Percentiles rank a stretch among this genome's conserved stretches.
Evolutionary conservation across 257 asterid genomes (phyloP).

Genomic region (Plantago major): DNA sequence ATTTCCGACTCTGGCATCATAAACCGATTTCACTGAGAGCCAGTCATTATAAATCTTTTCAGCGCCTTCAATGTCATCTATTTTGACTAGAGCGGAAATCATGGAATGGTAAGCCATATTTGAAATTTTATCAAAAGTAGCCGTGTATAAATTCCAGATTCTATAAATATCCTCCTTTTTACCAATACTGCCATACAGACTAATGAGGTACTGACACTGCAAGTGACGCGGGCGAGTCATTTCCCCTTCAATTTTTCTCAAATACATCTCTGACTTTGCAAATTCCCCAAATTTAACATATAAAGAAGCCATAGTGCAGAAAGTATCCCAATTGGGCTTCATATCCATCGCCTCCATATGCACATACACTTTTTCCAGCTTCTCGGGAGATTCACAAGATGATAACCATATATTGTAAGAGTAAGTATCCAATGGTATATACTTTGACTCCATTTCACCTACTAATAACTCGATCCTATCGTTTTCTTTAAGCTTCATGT

Average conservation of each 20-base stretch:
- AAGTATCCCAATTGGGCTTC: slow-evolving; percentile 83
- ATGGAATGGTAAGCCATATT: slow-evolving; percentile 71
- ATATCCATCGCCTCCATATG: slow-evolving; percentile 41
- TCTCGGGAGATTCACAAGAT: slow-evolving; percentile 50
- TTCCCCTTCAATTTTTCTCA: slow-evolving; percentile 58
- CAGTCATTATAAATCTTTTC: slow-evolving; percentile 73
- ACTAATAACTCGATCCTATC: slow-evolving; percentile 52
- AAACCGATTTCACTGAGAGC: slow-evolving; percentile 52
- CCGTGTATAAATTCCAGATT: slow-evolving; percentile 70
- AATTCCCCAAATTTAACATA: slow-evolving; percentile 49
- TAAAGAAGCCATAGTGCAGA: slow-evolving; percentile 77
- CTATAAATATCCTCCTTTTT: slow-evolving; percentile 73
- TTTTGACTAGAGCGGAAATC: slow-evolving; percentile 61
- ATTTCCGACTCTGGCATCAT: slow-evolving; percentile 75
- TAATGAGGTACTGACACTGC: slow-evolving; percentile 75
- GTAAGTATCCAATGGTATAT: slow-evolving; percentile 47
- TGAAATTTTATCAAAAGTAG: slow-evolving; percentile 45
- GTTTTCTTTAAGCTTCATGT: slow-evolving; percentile 52
- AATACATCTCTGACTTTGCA: slow-evolving; percentile 57
- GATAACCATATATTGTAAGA: slow-evolving; percentile 87
- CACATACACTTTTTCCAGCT: slow-evolving; percentile 75
- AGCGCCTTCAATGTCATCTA: slow-evolving; percentile 66
- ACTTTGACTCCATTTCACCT: slow-evolving; percentile 63
- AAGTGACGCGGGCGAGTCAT: slow-evolving; percentile 62
- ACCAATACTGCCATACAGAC: slow-evolving; percentile 63